These are phyloP conservation scores for Puccinia triticina DNA, from an alignment of 1,284 basidiomycete species.

Conservation along the genomic window DNA sequence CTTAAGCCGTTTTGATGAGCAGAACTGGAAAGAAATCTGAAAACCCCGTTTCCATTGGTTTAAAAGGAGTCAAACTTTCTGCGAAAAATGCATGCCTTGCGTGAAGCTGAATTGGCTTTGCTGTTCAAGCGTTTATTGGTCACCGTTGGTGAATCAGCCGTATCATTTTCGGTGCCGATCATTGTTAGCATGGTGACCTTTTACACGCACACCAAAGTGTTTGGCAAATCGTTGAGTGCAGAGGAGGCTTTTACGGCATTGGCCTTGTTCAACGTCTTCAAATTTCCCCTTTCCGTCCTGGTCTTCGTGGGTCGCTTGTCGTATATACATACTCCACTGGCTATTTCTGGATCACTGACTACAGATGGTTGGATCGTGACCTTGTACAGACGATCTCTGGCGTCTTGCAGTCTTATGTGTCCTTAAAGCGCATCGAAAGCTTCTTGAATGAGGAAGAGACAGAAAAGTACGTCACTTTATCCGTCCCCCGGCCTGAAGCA, in stretches of 20 bases:
- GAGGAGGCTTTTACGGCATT: constrained; percentile 65
- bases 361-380: constrained; percentile 52
- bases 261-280: constrained; percentile 65
- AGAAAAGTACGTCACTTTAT: constrained; percentile 64
- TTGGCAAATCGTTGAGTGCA: constrained; percentile 60
- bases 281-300: constrained; percentile 57
- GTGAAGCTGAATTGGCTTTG: constrained; percentile 61
- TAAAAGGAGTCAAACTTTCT: constrained; percentile 62
- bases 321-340: not conserved
- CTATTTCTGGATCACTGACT: not conserved
- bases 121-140: constrained; percentile 33
- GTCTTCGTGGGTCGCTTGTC: constrained; percentile 19
- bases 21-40: constrained; percentile 56
- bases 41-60: constrained; percentile 59
- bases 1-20: not conserved
- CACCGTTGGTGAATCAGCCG: constrained; percentile 58
- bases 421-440: constrained; percentile 60
- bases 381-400: constrained; percentile 50
- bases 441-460: constrained; percentile 66
- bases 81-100: constrained; percentile 63
- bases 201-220: constrained; percentile 62
- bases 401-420: constrained; percentile 57
- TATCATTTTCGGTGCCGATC: constrained; percentile 63
- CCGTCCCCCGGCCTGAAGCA: constrained; percentile 56
- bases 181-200: constrained; percentile 64